These are phyloP conservation scores for Boletus tylopilopsis DNA, from an alignment of 768 basidiomycete genomes.

Conservation along the genomic window DNA sequence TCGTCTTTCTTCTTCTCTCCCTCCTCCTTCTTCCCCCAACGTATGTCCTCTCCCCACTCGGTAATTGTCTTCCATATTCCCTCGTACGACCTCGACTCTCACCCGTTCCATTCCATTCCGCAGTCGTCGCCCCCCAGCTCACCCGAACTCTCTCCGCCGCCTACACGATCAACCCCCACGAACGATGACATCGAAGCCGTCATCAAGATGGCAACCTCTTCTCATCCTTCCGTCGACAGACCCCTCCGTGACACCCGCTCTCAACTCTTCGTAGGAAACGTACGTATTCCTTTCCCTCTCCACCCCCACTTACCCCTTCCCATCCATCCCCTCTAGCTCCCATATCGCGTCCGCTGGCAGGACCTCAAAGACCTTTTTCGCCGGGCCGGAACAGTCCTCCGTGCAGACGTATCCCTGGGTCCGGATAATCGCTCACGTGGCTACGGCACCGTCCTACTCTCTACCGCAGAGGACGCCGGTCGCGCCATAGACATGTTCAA, in stretches of 20 bases:
- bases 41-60: slow-evolving; percentile 17
- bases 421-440: slow-evolving; percentile 92
- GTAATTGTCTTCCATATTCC: background rate
- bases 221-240: slow-evolving; percentile 49
- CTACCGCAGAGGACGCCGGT: slow-evolving; percentile 91
- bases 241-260: slow-evolving; percentile 81
- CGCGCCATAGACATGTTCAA: slow-evolving; percentile 96
- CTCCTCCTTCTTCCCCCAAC: background rate
- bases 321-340: slow-evolving; percentile 55
- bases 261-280: slow-evolving; percentile 95
- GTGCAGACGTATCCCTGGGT: slow-evolving; percentile 74
- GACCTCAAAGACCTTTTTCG: slow-evolving; percentile 98
- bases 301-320: background rate
- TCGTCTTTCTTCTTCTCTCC: slow-evolving; percentile 9
- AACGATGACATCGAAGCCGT: slow-evolving; percentile 90
- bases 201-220: slow-evolving; percentile 86
- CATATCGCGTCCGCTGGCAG: slow-evolving; percentile 98
- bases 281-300: slow-evolving; percentile 37
- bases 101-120: background rate
- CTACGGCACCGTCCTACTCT: slow-evolving; percentile 91
- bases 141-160: slow-evolving; percentile 1
- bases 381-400: slow-evolving; percentile 85
- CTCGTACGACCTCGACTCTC: background rate
- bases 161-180: slow-evolving; percentile 38
- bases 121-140: slow-evolving; percentile 14